Evolutionary conservation across 768 basidiomycete genomes (phyloP), one percentile per base, ranked within the genome.

Genomic region (Trametopsis cervina): DNA sequence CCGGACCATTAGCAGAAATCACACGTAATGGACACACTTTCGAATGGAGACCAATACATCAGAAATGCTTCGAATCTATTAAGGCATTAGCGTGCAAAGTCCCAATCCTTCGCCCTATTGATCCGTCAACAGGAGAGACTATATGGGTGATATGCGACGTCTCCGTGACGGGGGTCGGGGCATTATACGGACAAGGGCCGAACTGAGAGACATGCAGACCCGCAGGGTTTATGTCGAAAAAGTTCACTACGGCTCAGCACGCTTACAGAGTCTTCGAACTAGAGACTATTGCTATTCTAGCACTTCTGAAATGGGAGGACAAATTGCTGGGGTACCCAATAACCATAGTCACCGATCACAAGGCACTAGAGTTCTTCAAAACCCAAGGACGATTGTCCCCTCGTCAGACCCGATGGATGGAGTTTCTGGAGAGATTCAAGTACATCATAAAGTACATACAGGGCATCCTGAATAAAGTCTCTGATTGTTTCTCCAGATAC

Each of bases 231-330:
- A 62, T 49, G 50, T 66, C 57, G 0, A 60, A 50, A n/a, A 66
- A 66, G 38, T 55, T 65, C 17, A 57, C 50, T 10, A 25, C 56
- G 0, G 56, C 61, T 1, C 61, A 65, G 41, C 52, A 54, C 21
- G 59, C 61, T 38, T 72, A 74, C 42, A 61, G 66, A 18, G 67
- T 69, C 0, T 66, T 67, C 46, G 69, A 72, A 49, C 54, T 64
- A 6, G 71, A 73, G 36, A 46, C 64, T 13, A 43, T 66, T 17
- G 62, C 63, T 1, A 63, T 66, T 0, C 17, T 75, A 37, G 59
- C 68, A 0, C 46, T 75, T 40, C 67, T 65, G 36, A 63, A 63
- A 54, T 48, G 59, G 64, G 3, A 51, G 53, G 7, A 54, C 17
- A 39, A 54, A 20, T 52, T 66, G 3, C 37, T 66, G 2, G 66